Evolutionary conservation across 306 rosid genomes (phyloP).

Genomic region (Lathyrus tuberosus): DNA sequence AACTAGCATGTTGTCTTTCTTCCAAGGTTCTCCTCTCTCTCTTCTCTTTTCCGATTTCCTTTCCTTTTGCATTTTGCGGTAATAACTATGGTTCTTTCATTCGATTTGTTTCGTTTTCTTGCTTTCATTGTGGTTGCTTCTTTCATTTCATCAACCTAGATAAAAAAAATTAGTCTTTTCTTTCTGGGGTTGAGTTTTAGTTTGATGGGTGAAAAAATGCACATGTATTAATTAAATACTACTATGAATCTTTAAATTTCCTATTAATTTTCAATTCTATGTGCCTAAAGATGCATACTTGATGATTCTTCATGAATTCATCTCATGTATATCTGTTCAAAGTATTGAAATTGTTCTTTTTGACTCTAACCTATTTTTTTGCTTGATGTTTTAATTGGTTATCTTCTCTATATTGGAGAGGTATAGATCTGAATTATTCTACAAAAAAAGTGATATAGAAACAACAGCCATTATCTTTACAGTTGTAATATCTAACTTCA

Average conservation of each 20-base stretch:
- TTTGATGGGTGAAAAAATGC: slow-evolving; percentile 3
- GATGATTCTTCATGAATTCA: not conserved
- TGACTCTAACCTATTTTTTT: not conserved
- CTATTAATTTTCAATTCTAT: not conserved
- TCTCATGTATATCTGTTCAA: not conserved
- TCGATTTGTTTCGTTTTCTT: not conserved
- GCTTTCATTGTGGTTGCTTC: not conserved
- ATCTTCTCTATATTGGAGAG: slow-evolving; percentile 9
- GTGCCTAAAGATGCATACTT: not conserved
- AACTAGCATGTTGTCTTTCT: slow-evolving; percentile 45
- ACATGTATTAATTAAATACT: not conserved
- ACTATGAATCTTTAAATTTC: not conserved
- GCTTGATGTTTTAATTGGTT: slow-evolving; percentile 19
- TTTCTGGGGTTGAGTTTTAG: slow-evolving; percentile 11
- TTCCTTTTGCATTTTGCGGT: not conserved
- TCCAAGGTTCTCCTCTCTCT: slow-evolving; percentile 36
- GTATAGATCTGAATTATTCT: slow-evolving; percentile 27
- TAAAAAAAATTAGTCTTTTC: not conserved
- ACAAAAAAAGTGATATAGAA: slow-evolving; percentile 2
- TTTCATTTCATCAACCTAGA: slow-evolving; percentile 9
- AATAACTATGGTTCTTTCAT: not conserved
- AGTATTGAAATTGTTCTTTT: not conserved
- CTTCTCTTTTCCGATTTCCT: not conserved
- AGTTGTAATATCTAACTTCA: slow-evolving; percentile 5
- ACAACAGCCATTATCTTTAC: not conserved